phyloP scores from a whole-genome alignment of 371 early-diverging fungal genomes.

The Zychaea mexicana region DNA sequence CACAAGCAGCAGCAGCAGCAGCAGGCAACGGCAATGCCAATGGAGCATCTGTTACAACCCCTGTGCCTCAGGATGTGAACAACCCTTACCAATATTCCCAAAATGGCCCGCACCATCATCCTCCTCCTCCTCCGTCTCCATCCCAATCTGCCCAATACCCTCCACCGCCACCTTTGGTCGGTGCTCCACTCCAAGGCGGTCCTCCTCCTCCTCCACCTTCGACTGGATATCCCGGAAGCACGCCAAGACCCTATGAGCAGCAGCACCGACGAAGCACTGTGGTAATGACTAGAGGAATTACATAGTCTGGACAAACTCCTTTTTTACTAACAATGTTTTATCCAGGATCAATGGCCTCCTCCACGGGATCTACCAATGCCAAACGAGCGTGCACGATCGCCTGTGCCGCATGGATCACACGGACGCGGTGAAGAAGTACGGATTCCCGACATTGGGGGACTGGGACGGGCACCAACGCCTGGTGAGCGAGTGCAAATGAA shows the following conservation, averaged over 20 bases:
- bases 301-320: too few relatives aligned
- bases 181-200: neutral
- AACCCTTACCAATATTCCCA: constrained; percentile 46
- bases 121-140: constrained; percentile 2
- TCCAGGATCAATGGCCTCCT: neutral
- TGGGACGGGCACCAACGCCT: constrained; percentile 35
- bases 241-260: neutral
- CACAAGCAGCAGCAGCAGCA: neutral
- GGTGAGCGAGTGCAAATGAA: constrained; percentile 38
- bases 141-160: neutral
- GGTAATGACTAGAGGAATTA: too few relatives aligned
- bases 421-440: constrained; percentile 39
- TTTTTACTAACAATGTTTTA: too few relatives aligned
- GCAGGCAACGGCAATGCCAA: too few relatives aligned
- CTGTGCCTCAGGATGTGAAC: constrained; percentile 64
- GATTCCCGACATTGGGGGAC: constrained; percentile 48
- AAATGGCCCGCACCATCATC: neutral
- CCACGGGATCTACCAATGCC: constrained; percentile 48
- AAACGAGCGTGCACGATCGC: constrained; percentile 20
- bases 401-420: constrained; percentile 16
- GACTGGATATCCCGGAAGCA: neutral
- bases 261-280: neutral
- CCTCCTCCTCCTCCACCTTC: neutral
- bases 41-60: constrained; percentile 32
- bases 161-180: constrained; percentile 10